A percentile compares a stretch with the other conserved stretches of the same genome.
phyloP scores from a whole-genome alignment of 148 eudicot species.

The Polygonum aviculare region DNA sequence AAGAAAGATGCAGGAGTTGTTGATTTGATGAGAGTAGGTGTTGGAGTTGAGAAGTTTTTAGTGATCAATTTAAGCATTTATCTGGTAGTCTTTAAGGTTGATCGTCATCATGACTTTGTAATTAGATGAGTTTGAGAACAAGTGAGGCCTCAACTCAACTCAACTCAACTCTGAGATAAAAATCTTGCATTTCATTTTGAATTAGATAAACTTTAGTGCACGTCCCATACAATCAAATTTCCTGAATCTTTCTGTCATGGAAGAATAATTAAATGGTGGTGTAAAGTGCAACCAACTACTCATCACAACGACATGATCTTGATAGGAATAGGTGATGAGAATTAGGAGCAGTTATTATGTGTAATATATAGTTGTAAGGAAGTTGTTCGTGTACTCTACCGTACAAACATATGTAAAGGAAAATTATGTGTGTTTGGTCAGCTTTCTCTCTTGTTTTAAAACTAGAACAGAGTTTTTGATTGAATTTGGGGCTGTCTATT shows the following conservation, averaged over 20 bases:
- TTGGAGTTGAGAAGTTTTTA: background rate
- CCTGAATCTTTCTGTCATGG: background rate
- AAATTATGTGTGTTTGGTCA: too few relatives aligned
- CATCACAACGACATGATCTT: background rate
- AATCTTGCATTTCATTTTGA: background rate
- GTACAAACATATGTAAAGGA: too few relatives aligned
- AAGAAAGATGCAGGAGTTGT: background rate
- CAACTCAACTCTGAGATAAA: too few relatives aligned
- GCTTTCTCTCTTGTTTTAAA: too few relatives aligned
- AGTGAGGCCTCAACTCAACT: background rate
- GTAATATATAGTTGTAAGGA: too few relatives aligned
- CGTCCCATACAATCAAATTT: background rate
- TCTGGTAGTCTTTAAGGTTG: background rate
- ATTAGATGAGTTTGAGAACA: background rate
- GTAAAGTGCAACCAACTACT: background rate
- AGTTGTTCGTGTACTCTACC: too few relatives aligned
- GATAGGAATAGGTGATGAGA: background rate
- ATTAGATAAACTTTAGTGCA: background rate
- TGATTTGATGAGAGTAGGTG: background rate
- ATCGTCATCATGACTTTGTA: background rate
- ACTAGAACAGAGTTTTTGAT: too few relatives aligned
- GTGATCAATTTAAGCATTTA: background rate
- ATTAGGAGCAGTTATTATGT: too few relatives aligned
- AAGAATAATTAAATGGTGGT: background rate
- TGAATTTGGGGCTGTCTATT: too few relatives aligned